phyloP scores from a whole-genome alignment of 352 stramenopile species.

The Globisporangium radiosum region DNA sequence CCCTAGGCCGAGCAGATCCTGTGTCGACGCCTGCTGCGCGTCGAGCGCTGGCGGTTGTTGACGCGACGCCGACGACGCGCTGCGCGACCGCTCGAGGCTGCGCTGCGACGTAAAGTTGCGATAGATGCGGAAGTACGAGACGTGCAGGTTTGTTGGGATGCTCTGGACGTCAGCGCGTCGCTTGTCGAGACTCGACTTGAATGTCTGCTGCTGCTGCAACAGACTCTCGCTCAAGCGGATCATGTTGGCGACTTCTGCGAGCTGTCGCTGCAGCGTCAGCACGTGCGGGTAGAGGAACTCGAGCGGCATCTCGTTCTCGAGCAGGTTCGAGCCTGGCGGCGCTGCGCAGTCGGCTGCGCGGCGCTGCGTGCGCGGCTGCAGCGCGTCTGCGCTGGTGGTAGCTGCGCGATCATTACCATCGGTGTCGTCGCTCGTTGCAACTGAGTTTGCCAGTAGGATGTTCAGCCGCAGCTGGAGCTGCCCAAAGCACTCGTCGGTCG shows the following conservation, averaged over 20 bases:
- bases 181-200: constrained; percentile 82
- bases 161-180: constrained; percentile 74
- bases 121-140: constrained; percentile 81
- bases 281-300: constrained; percentile 73
- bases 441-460: constrained; percentile 57
- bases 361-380: constrained; percentile 23
- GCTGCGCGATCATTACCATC: too few species aligned
- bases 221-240: constrained; percentile 58
- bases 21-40: constrained; percentile 32
- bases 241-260: constrained; percentile 56
- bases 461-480: constrained; percentile 74
- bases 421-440: constrained; percentile 5
- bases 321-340: constrained; percentile 24
- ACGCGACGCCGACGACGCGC: constrained; percentile 3
- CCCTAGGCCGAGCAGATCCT: constrained; percentile 49
- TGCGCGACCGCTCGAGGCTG: constrained; percentile 2
- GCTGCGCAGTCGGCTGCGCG: constrained; percentile 35
- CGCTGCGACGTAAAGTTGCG: constrained; percentile 38
- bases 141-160: constrained; percentile 79
- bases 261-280: constrained; percentile 54
- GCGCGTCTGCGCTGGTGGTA: too few species aligned
- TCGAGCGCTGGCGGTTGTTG: constrained; percentile 11
- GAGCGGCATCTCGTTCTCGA: constrained; percentile 61
- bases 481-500: constrained; percentile 52
- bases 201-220: constrained; percentile 67